phyloP scores from a whole-genome alignment of 2,329 filamentous ascomycete genomes.

The Paradendryphiella salina region DNA sequence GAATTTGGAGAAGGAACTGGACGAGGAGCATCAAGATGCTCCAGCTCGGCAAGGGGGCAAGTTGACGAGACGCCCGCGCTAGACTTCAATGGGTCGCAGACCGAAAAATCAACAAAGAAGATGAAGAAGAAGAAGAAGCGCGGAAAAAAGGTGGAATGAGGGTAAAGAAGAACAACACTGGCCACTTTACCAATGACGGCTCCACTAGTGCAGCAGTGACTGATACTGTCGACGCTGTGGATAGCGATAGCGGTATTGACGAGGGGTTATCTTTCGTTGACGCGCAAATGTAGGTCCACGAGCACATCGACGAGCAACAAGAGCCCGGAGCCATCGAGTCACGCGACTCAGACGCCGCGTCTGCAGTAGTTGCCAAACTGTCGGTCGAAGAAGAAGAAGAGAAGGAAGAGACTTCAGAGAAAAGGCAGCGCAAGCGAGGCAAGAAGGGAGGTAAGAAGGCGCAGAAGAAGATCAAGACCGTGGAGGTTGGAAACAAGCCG shows the following conservation, averaged over 20 bases:
- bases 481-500: background rate
- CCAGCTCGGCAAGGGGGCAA: background rate
- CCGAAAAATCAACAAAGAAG: background rate
- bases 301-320: no score
- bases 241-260: background rate
- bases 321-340: no score
- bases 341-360: no score
- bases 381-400: no score
- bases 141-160: background rate
- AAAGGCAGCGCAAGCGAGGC: conserved; percentile 1
- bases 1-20: background rate
- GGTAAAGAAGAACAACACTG: background rate
- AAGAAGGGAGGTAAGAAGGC: background rate
- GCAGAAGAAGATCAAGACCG: background rate
- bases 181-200: background rate
- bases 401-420: background rate
- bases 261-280: background rate
- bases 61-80: no score
- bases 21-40: background rate
- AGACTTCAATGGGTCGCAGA: no score
- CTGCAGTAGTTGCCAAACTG: background rate
- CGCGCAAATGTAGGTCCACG: no score
- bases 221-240: background rate
- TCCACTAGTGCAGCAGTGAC: no score
- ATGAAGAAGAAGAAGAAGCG: background rate